These are phyloP conservation scores for Pedinophyceae sp. DNA, from an alignment of 139 green algal species.

Conservation along the genomic window DNA sequence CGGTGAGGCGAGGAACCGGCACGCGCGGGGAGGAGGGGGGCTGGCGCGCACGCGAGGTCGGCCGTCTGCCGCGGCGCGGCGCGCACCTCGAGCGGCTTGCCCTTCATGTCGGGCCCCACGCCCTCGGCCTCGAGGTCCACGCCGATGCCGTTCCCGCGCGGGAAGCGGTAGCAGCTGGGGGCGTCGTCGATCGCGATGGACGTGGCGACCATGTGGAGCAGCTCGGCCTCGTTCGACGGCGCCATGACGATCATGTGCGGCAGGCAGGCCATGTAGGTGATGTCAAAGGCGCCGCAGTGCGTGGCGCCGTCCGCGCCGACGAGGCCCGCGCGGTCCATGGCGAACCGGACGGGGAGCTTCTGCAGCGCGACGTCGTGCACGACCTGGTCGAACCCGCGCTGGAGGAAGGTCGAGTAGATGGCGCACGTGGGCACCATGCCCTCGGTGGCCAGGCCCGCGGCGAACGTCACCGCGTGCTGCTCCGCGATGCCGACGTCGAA, in stretches of 20 bases:
- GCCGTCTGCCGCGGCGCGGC: too few relatives aligned
- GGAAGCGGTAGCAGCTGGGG: constrained; percentile 84
- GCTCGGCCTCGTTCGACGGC: constrained; percentile 82
- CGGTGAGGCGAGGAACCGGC: too few relatives aligned
- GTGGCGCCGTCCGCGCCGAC: constrained; percentile 95
- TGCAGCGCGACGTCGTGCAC: constrained; percentile 95
- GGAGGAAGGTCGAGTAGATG: constrained; percentile 98
- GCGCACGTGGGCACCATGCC: constrained; percentile 85
- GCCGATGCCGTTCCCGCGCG: constrained; percentile 85
- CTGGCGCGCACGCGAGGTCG: too few relatives aligned
- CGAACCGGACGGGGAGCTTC: constrained; percentile 95
- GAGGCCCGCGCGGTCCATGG: constrained; percentile 91
- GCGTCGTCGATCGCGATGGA: constrained; percentile 74
- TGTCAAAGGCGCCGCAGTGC: constrained; percentile 84
- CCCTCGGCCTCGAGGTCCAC: constrained; percentile 65
- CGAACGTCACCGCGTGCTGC: constrained; percentile 93
- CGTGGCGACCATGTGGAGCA: constrained; percentile 91
- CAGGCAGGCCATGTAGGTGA: constrained; percentile 90
- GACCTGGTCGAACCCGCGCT: constrained; percentile 92
- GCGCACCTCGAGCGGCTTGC: constrained; percentile 55
- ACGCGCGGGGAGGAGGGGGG: too few relatives aligned
- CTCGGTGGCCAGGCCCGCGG: constrained; percentile 83
- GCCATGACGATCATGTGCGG: constrained; percentile 97
- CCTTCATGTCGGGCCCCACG: constrained; percentile 68
- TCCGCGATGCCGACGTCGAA: constrained; percentile 99